phyloP scores from a whole-genome alignment of 345 rosid species.

The Populus pruinosa region DNA sequence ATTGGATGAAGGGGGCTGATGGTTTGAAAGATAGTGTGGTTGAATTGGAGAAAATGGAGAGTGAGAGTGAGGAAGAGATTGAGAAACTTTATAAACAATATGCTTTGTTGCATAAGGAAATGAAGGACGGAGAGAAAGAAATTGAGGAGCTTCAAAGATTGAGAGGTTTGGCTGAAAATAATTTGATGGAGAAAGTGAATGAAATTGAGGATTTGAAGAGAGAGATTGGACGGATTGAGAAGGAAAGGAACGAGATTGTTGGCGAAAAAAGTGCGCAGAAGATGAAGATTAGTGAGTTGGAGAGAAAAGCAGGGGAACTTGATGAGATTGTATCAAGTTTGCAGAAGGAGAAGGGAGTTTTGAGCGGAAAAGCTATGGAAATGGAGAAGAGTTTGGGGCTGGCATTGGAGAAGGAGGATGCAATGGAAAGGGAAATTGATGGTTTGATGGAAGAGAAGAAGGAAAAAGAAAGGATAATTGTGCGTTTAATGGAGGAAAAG shows the following conservation, averaged over 20 bases:
- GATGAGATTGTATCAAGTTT: constrained; percentile 25
- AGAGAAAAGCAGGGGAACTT: constrained; percentile 27
- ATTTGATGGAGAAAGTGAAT: constrained; percentile 21
- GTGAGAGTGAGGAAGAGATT: constrained; percentile 27
- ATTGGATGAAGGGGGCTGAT: constrained; percentile 28
- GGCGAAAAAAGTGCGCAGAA: constrained; percentile 23
- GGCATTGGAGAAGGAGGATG: constrained; percentile 36
- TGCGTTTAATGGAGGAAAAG: constrained; percentile 31
- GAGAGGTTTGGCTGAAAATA: constrained; percentile 33
- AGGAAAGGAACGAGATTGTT: constrained; percentile 42
- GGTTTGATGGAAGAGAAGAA: constrained; percentile 36
- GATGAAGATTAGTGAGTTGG: constrained; percentile 36
- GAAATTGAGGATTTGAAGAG: constrained; percentile 35
- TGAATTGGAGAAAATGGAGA: constrained; percentile 40
- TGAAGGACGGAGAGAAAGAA: constrained; percentile 20
- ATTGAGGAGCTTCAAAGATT: constrained; percentile 23
- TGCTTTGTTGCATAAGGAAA: constrained; percentile 36
- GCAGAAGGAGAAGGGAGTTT: constrained; percentile 37
- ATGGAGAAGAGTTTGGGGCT: constrained; percentile 47
- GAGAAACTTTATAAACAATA: constrained; percentile 29
- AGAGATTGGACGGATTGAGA: constrained; percentile 28
- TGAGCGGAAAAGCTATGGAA: constrained; percentile 28
- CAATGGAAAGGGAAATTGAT: constrained; percentile 35
- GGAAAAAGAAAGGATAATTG: constrained; percentile 33
- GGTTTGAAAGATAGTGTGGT: constrained; percentile 34